Percentiles rank a stretch among this genome's conserved stretches.
phyloP scores from a whole-genome alignment of 306 rosid genomes.

The Sesbania bispinosa region DNA sequence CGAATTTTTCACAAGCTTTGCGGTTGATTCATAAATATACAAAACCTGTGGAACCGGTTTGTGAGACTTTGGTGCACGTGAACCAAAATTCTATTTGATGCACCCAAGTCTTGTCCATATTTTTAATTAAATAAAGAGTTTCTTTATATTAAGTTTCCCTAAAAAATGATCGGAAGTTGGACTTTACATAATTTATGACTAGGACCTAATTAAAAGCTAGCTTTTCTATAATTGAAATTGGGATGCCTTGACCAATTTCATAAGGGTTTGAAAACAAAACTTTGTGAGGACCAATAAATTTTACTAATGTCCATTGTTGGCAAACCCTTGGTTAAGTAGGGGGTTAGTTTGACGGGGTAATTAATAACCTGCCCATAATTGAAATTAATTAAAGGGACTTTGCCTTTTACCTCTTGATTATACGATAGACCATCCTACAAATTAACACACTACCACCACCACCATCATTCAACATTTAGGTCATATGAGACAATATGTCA shows the following conservation, averaged over 20 bases:
- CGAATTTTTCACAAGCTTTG: too few relatives aligned
- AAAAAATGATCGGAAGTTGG: too few relatives aligned
- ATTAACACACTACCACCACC: background rate
- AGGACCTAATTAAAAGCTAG: background rate
- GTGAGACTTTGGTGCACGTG: too few relatives aligned
- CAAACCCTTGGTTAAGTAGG: background rate
- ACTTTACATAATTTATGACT: background rate
- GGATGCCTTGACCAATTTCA: background rate
- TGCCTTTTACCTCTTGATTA: background rate
- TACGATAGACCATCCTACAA: background rate
- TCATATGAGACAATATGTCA: background rate
- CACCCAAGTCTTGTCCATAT: too few relatives aligned
- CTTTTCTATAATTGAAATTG: background rate
- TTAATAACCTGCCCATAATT: constrained; percentile 1
- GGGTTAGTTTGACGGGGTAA: background rate
- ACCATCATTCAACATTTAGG: background rate
- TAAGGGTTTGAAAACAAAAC: background rate
- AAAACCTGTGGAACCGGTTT: too few relatives aligned
- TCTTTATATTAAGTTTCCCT: too few relatives aligned
- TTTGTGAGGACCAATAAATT: background rate
- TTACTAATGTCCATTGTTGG: background rate
- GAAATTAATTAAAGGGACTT: background rate
- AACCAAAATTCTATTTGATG: too few relatives aligned
- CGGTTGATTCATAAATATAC: too few relatives aligned
- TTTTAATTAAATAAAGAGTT: too few relatives aligned